Evolutionary conservation across 208 protist genomes (phyloP), one percentile per base, ranked within the genome.

Genomic region (Trypanosoma cruzi): DNA sequence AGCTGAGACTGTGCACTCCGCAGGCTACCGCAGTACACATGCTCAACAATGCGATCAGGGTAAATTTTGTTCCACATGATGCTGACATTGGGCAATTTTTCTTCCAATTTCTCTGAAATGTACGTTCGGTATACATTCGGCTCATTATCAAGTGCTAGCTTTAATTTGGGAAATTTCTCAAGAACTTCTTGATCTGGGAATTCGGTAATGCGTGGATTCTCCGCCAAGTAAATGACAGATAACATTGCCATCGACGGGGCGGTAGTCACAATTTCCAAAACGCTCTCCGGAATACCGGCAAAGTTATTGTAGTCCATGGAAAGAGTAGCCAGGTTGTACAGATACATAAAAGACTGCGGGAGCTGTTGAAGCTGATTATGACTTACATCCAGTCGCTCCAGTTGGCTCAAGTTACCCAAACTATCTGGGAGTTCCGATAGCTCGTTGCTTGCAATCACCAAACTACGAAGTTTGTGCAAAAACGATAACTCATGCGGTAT

Each of bases 51-150:
- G 53, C 85, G 78, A 61, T 97, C 92, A 0, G 92, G 92, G 67
- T 94, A 97, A 53, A 94, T 92, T 71, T 97, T 97, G 68, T 97
- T 95, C 90, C 92, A 97, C 48, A 86, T 85, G 28, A 97, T 80
- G 7, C 76, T 89, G 52, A 96, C 73, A 72, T 89, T 88, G 3
- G 84, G 85, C 37, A 92, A 68, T 60, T 85, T 71, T 31, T 62
- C 80, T 34, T 50, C 79, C 42, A 89, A 61, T 20, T 92, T 71
- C 22, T 89, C 62, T 4, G 68, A 36, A 22, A 79, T 59, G 73
- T 93, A 93, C 55, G 81, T 80, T 42, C 68, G 37, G 58, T 88
- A 93, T n/a, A 97, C 67, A 31, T 72, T 77, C 7, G 92, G 92
- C 74, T 92, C 85, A 77, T 97, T 97, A 74, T 97, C 89, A 34